Evolutionary conservation across 2,329 filamentous ascomycete genomes (phyloP), one percentile per base, ranked within the genome.

Genomic region (Colletotrichum sp.): DNA sequence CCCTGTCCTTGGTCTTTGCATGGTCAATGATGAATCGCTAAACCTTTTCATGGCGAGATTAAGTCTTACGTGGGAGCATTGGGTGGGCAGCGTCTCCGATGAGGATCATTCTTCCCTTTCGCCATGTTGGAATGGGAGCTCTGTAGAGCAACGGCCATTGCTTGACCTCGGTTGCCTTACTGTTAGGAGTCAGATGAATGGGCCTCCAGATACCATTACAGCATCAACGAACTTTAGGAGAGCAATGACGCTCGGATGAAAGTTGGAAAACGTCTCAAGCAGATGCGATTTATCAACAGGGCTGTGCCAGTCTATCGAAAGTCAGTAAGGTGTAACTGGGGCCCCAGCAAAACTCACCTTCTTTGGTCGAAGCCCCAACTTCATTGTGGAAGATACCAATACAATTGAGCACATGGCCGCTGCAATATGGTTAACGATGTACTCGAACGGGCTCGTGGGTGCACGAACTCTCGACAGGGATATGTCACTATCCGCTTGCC

Each of bases 11-110:
- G 85, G 69, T 86, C 85, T 76, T 10, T 4, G 9, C 18, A 5
- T 4, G 7, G 21, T 67, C 2, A 52, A 34, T 77, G 12, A 26
- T 12, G 18, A 13, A 9, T 3, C 7, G 21, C 2, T 24, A 75
- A 72, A 0, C 6, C 0, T 4, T 9, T 24, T 24, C 24, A 24
- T 24, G 24, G 61, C 8, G 24, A 55, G 16, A 5, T 13, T 9
- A 10, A 4, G 10, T 26, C 81, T 63, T 74, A 85, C 84, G 83
- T 2, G 84, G 84, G 13, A 86, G 81, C 82, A 85, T 85, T 0
- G 84, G 84, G 71, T 86, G 84, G 0, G 84, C 84, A 1, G 85
- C 83, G 59, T 86, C 85, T 7, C 85, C 85, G 16, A 81, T 81
- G 4, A 86, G 79, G 4, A 81, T 77, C 72, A 85, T 74, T 8